Percentiles rank a stretch among this genome's conserved stretches.
phyloP scores from a whole-genome alignment of 1,284 basidiomycete species.

The Wallemia mellicola region DNA sequence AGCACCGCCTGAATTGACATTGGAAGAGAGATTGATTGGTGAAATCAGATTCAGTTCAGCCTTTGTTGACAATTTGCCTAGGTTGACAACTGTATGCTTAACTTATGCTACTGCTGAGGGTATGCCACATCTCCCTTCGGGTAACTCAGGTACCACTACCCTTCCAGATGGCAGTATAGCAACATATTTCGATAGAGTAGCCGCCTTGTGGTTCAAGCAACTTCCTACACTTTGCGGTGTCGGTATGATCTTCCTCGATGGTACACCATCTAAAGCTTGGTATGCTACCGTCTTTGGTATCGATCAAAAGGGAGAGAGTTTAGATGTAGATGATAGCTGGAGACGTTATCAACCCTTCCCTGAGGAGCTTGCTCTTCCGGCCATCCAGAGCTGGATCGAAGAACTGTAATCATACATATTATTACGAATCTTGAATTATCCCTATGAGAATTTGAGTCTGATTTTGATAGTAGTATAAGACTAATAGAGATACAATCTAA shows the following conservation, averaged over 20 bases:
- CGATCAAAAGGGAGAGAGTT: neutral
- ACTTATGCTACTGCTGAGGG: neutral
- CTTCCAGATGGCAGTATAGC: neutral
- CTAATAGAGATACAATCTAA: no score
- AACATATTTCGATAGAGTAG: neutral
- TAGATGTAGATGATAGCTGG: neutral
- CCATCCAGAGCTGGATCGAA: neutral
- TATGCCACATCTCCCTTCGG: neutral
- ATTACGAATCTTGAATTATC: neutral
- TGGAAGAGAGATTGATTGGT: neutral
- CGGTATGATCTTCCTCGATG: neutral
- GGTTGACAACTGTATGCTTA: neutral
- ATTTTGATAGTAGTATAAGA: no score
- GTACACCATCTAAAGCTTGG: neutral
- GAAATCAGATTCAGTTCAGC: neutral
- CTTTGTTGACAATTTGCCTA: neutral
- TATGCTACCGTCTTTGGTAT: neutral
- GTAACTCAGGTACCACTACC: neutral
- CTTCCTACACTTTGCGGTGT: neutral
- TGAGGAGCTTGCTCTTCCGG: neutral
- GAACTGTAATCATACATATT: neutral
- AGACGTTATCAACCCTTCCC: neutral
- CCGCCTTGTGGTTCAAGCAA: neutral
- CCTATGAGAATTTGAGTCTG: no score
- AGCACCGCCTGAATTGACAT: neutral